Percentiles rank a stretch among this genome's conserved stretches.
Evolutionary conservation across 441 rosid genomes (phyloP).

Genomic region (Macaranga tanarius): DNA sequence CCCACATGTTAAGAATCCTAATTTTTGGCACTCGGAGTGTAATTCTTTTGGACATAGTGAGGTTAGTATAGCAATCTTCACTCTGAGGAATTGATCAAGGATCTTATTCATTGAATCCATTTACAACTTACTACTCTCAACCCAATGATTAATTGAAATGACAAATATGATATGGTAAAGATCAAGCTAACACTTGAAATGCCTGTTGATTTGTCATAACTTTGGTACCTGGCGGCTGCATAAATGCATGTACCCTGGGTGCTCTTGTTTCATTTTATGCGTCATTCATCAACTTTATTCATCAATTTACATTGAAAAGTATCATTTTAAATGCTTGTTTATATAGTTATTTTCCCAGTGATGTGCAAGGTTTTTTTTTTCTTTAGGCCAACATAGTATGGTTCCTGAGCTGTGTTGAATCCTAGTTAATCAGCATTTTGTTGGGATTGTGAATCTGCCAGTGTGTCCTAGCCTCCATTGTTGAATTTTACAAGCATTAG

Average conservation of each 20-base stretch:
- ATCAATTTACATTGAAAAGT: not conserved
- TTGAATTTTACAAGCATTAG: not conserved
- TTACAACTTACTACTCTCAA: not conserved
- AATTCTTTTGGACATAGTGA: constrained; percentile 7
- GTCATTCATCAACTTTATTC: not conserved
- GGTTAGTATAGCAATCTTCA: constrained; percentile 15
- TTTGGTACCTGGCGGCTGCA: too few species aligned
- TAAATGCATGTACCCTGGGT: too few species aligned
- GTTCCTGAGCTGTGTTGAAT: too few species aligned
- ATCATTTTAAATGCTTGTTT: not conserved
- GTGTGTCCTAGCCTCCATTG: not conserved
- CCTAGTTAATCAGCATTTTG: too few species aligned
- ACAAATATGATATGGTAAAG: not conserved
- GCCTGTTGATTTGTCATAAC: too few species aligned
- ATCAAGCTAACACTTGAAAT: not conserved
- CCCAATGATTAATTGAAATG: not conserved
- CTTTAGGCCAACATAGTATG: too few species aligned
- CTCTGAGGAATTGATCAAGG: constrained; percentile 17
- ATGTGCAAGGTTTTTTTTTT: not conserved
- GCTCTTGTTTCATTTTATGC: not conserved
- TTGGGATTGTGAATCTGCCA: too few species aligned
- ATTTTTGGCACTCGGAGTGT: constrained; percentile 7
- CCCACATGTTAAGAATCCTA: not conserved
- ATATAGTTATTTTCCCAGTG: not conserved
- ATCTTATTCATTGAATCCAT: not conserved